Base-by-base conservation (phyloP, 202 grass and related monocot species). In the Setaria viridis region DNA sequence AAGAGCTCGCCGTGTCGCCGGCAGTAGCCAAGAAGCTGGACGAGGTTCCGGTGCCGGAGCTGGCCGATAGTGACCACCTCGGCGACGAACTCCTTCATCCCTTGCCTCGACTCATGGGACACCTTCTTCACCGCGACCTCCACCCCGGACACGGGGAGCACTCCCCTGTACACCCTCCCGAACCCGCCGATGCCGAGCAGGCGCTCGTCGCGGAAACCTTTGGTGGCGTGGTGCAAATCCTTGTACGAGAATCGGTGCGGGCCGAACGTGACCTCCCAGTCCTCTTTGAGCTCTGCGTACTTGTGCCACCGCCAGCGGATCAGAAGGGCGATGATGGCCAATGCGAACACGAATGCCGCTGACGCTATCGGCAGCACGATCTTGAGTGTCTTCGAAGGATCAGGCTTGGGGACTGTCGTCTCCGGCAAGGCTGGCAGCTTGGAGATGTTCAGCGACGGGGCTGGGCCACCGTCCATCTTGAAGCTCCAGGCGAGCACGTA, bases 401-500 rank as follows among this genome's bases (percentile, higher is more conserved):
- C 72, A 17, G 84, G 30, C 59, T 66, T 90, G 16, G 70, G 46
- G 21, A 6, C 25, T 25, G 25, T 41, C 48, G n/a, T 69, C 75
- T 67, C 60, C 13, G 92, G 90, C 73, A 97, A 76, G 35, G 78
- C 48, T 17, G 95, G 95, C 33, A 97, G 86, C 51, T 45, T 93
- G 2, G 85, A 84, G 21, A 74, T 54, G 74, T 97, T 88, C 0
- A 97, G 84, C 17, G 73, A 43, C 72, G 56, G 80, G 37, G 90
- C 85, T 41, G 62, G 32, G 60, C 87, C 87, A 9, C 89, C 87
- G 11, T 89, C 84, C 54, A 88, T 83, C 75, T 57, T 90, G 78
- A 97, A 97, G 91, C 95, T 97, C 95, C 92, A 97, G 1, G 82
- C 91, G 17, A 90, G 81, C 63, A 97, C 86, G 66, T 88, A 94